Base-by-base conservation (phyloP, 139 green algal species). In the Asterochloris erici region DNA sequence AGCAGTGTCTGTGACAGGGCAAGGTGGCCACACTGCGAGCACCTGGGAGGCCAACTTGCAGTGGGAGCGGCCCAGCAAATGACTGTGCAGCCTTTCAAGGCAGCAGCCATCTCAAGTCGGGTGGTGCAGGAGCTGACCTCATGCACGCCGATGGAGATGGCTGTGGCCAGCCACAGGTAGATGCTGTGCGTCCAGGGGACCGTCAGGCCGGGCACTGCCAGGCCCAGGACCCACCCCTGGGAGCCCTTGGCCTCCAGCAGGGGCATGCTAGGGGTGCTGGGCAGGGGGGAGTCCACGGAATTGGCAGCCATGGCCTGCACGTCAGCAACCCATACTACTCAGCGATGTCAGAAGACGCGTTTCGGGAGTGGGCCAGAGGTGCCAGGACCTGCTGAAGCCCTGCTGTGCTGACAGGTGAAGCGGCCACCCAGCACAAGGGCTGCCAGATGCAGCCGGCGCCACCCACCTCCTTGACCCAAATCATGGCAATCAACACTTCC, bases 101-200 rank as follows among this genome's bases (percentile, higher is more conserved):
- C 71, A 77, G 71, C 23, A 11, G 21, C 9, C 17, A 69, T 69
- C 19, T 78, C 28, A n/a, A 68, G 28, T 11, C 12, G 77, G 60
- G 19, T 77, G 68, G 68, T 27, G 19, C 29, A 68, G 68, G 21
- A 78, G 26, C 78, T 14, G 64, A 90, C 86, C 84, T 90, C 86
- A 68, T 90, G 86, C 23, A 86, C 70, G 38, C 60, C 79, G 17
- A 89, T 75, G 0, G 81, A 84, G 12, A 79, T 24, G 14, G 81
- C 81, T 11, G 84, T 81, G 4, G 84, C 86, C 21, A 88, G 54
- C 86, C 86, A 90, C 10, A 90, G 75, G 62, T 84, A 87, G 15
- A 75, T 61, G 26, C 78, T 81, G 75, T 90, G 86, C 16, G 24
- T 68, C 78, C 61, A 78, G 1, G 86, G 86, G 27, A 90, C 70